Conservation (phyloP, 2,329 filamentous ascomycete genomes). For the Lachnellula arida region DNA sequence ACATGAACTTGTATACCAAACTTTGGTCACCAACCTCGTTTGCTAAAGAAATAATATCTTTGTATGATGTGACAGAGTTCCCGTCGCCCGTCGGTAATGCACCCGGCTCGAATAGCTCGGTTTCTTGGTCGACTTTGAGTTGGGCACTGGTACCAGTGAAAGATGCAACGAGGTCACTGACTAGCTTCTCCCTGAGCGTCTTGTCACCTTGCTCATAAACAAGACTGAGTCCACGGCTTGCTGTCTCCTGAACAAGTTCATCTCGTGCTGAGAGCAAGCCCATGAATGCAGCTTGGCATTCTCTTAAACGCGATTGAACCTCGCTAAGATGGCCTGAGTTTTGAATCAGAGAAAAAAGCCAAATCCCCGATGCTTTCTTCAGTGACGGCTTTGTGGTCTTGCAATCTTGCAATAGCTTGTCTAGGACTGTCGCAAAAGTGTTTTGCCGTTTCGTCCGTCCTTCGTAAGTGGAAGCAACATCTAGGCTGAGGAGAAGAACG, state of each 20-base stretch:
- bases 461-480: conserved; percentile 58
- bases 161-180: conserved; percentile 80
- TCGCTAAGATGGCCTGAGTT: conserved; percentile 77
- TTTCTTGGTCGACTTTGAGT: conserved; percentile 84
- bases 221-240: conserved; percentile 82
- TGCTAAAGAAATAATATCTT: conserved; percentile 93
- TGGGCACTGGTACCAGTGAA: conserved; percentile 75
- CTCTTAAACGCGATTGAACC: conserved; percentile 68
- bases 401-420: conserved; percentile 72
- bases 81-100: conserved; percentile 86
- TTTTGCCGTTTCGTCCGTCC: conserved; percentile 38
- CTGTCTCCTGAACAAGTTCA: conserved; percentile 92
- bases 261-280: conserved; percentile 81
- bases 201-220: conserved; percentile 91
- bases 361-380: conserved; percentile 89
- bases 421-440: conserved; percentile 41
- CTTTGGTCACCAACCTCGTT: conserved; percentile 94
- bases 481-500: conserved; percentile 67
- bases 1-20: conserved; percentile 98
- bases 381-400: conserved; percentile 82
- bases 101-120: conserved; percentile 88
- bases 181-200: conserved; percentile 72
- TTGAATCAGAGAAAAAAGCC: conserved; percentile 87
- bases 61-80: conserved; percentile 88
- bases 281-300: conserved; percentile 85